Percentiles rank a stretch among this genome's conserved stretches.
phyloP scores from a whole-genome alignment of 1,284 basidiomycete genomes.

The Trametes hirsuta region DNA sequence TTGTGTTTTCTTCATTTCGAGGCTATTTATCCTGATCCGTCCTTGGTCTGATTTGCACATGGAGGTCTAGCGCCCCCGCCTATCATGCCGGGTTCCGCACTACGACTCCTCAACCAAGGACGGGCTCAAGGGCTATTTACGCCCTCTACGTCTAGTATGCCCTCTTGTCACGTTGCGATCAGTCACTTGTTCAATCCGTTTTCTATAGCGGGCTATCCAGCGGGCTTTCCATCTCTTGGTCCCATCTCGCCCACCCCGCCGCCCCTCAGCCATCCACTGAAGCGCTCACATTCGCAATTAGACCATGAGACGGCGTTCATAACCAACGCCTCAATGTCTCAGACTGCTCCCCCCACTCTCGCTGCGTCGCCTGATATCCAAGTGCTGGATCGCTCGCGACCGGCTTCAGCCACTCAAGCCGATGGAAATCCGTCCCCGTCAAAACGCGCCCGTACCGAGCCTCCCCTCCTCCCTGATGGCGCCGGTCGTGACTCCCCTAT shows the following conservation, averaged over 20 bases:
- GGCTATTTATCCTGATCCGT: constrained; percentile 45
- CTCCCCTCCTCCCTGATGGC: constrained; percentile 33
- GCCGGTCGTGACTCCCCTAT: constrained; percentile 20
- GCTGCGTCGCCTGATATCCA: constrained; percentile 49
- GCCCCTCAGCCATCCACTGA: constrained; percentile 39
- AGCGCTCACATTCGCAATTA: constrained; percentile 50
- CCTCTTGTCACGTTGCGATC: constrained; percentile 39
- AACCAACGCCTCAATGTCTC: constrained; percentile 20
- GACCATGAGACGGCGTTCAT: constrained; percentile 37
- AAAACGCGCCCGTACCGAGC: constrained; percentile 67
- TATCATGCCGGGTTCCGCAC: constrained; percentile 80
- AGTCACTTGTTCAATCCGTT: constrained; percentile 35
- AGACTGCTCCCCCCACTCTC: constrained; percentile 38
- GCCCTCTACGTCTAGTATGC: constrained; percentile 66
- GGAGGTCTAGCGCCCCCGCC: constrained; percentile 72
- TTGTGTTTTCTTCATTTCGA: constrained; percentile 47
- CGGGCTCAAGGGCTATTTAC: constrained; percentile 85
- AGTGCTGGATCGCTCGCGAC: constrained; percentile 49
- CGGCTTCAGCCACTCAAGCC: constrained; percentile 47
- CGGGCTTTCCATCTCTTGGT: constrained; percentile 41
- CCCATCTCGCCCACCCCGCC: constrained; percentile 60
- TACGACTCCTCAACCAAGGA: constrained; percentile 80
- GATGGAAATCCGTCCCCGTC: constrained; percentile 61
- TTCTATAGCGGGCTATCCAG: constrained; percentile 46
- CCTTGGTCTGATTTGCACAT: constrained; percentile 38